Evolutionary conservation across 768 basidiomycete genomes (phyloP).

Genomic region (Gautieria morchelliformis): DNA sequence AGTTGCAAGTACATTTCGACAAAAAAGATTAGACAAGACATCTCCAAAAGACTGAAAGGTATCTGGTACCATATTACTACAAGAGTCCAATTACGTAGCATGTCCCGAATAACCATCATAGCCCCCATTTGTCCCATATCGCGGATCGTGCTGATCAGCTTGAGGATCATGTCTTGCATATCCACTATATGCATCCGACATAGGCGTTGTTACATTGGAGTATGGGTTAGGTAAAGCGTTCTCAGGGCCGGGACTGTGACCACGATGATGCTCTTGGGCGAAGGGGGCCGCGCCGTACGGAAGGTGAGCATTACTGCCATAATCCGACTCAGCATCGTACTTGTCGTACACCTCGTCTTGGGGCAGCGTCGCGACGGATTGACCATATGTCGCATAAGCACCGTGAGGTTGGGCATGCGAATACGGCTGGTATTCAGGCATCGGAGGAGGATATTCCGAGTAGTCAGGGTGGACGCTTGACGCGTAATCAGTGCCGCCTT

Average conservation of each 20-base stretch:
- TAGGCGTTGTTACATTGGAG: neutral
- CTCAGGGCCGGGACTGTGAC: neutral
- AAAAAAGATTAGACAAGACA: neutral
- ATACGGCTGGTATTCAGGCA: constrained; percentile 68
- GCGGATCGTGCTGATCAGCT: neutral
- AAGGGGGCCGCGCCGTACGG: constrained; percentile 50
- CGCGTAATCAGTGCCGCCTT: neutral
- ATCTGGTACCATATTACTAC: neutral
- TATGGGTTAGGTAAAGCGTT: neutral
- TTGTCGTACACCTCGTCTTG: constrained; percentile 49
- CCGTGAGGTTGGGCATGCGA: constrained; percentile 43
- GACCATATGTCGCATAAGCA: constrained; percentile 46
- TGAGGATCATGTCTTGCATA: neutral
- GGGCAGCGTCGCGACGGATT: constrained; percentile 44
- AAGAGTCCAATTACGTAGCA: neutral
- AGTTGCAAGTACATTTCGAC: neutral
- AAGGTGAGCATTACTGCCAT: constrained; percentile 55
- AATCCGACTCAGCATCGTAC: constrained; percentile 28
- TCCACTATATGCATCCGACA: constrained; percentile 1
- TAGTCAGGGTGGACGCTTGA: constrained; percentile 2
- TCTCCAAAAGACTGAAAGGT: neutral
- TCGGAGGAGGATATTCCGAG: constrained; percentile 45
- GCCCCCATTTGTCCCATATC: neutral
- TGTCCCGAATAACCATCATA: neutral
- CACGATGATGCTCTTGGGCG: constrained; percentile 21